Conservation (phyloP, 169 alveolate genomes). For the Cystoisospora suis region DNA sequence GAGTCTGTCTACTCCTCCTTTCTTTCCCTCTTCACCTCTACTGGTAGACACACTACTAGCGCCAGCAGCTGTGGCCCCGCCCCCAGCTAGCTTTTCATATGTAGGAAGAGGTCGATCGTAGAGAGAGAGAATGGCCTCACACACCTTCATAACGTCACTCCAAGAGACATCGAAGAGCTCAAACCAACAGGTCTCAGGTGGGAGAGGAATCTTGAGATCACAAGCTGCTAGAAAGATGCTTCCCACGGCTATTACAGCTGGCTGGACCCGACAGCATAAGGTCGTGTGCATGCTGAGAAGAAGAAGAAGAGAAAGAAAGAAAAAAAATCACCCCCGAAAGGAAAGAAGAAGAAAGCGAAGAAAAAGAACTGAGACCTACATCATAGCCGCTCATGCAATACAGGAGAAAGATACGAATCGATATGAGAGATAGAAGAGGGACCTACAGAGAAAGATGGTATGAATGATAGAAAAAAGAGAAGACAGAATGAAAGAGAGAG, state of each 20-base stretch:
- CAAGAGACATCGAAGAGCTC: constrained; percentile 76
- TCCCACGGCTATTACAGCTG: constrained; percentile 78
- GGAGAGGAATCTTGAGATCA: constrained; percentile 72
- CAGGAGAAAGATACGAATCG: background rate
- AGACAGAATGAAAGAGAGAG: background rate
- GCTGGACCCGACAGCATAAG: constrained; percentile 74
- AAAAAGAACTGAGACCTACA: background rate
- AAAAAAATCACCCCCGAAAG: background rate
- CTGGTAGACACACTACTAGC: too few relatives aligned
- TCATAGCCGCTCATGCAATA: too few relatives aligned
- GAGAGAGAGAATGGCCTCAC: constrained; percentile 73
- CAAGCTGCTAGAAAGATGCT: constrained; percentile 77
- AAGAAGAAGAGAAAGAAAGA: background rate
- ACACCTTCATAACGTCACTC: constrained; percentile 74
- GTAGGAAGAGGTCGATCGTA: constrained; percentile 60
- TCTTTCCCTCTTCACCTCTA: too few relatives aligned
- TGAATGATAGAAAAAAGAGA: background rate
- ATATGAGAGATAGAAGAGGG: background rate
- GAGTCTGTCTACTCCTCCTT: too few relatives aligned
- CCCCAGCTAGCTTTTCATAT: constrained; percentile 59
- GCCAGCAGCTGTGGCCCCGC: too few relatives aligned
- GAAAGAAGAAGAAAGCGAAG: background rate
- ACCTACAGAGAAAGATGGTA: background rate
- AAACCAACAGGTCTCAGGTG: constrained; percentile 76
- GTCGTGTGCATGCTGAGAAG: background rate